Evolutionary conservation across 768 basidiomycete genomes (phyloP), one percentile per base, ranked within the genome.

Genomic region (Xerocomellus intermedius): DNA sequence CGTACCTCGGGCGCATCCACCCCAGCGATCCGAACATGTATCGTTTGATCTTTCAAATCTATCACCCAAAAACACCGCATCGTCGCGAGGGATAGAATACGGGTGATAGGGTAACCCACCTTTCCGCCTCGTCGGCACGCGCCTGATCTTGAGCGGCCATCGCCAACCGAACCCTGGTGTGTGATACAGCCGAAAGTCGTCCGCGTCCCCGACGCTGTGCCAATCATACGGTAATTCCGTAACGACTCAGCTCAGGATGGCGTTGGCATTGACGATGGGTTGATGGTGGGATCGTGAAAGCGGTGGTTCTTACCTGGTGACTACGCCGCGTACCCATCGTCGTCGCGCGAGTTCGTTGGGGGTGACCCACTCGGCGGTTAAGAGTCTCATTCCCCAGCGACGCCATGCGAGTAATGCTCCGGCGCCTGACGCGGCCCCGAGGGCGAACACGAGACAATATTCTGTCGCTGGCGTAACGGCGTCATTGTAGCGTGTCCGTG

Each of bases 1-100:
- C 67, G 30, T 61, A 89, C 92, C 78, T 98, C 95, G 0, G 95
- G 95, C 1, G 95, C 95, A 67, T 98, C 95, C 5, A 94, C 84
- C 0, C 92, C 95, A 14, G 91, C 91, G 28, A 98, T 82, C 14
- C 95, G 84, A 28, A 98, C 84, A 64, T 91, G 87, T 17, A 98
- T 76, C 2, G 95, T 97, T 61, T 92, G 75, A 57, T 86, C 82
- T 66, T 83, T 89, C 44, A 95, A 75, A 0, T 83, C 93, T 92
- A 21, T 50, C 30, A 16, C 45, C 19, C 4, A 8, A 28, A 28
- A 12, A 55, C 41, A n/a, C 17, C 35, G 5, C 52, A 19, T 41
- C 42, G 46, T 28, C n/a, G n/a, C 30, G 16, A 22, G 22, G 50
- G 26, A 38, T 24, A 24, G 24, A 24, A 24, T 24, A 24, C 24